These are phyloP conservation scores for Ogataea nonfermentans DNA, from an alignment of 805 yeast species.

Conservation along the genomic window DNA sequence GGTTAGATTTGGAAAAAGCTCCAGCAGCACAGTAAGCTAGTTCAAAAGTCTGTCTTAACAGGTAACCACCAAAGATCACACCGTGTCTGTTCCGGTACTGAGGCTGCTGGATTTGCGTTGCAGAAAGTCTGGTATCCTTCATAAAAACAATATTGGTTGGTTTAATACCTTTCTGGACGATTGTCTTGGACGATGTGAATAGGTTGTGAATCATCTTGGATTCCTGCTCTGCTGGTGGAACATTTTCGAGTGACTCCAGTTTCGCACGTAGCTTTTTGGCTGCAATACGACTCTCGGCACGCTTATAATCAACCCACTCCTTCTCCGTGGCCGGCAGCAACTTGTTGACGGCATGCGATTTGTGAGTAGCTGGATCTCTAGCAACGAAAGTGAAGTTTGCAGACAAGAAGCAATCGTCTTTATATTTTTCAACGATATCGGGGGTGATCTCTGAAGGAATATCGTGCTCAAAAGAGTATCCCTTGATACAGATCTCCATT, in stretches of 20 bases:
- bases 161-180: slow-evolving; percentile 34
- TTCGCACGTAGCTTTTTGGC: slow-evolving; percentile 79
- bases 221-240: slow-evolving; percentile 79
- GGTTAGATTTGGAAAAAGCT: slow-evolving; percentile 78
- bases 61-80: slow-evolving; percentile 93
- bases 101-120: slow-evolving; percentile 92
- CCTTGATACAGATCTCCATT: slow-evolving; percentile 91
- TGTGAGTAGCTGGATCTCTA: slow-evolving; percentile 89
- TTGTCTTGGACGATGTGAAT: slow-evolving; percentile 55
- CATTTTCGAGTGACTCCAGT: slow-evolving; percentile 53
- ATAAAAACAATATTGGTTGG: slow-evolving; percentile 60
- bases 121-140: slow-evolving; percentile 67
- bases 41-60: slow-evolving; percentile 89
- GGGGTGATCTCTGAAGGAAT: slow-evolving; percentile 52
- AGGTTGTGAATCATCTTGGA: slow-evolving; percentile 71
- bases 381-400: slow-evolving; percentile 97
- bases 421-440: slow-evolving; percentile 48
- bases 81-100: slow-evolving; percentile 94
- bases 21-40: slow-evolving; percentile 92
- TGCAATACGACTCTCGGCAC: slow-evolving; percentile 88
- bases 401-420: slow-evolving; percentile 69
- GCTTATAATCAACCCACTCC: slow-evolving; percentile 80
- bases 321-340: slow-evolving; percentile 69
- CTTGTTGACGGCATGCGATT: slow-evolving; percentile 81
- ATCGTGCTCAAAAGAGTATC: slow-evolving; percentile 66